Evolutionary conservation across 2,329 filamentous ascomycete species (phyloP).

Genomic region (Fusarium napiforme): DNA sequence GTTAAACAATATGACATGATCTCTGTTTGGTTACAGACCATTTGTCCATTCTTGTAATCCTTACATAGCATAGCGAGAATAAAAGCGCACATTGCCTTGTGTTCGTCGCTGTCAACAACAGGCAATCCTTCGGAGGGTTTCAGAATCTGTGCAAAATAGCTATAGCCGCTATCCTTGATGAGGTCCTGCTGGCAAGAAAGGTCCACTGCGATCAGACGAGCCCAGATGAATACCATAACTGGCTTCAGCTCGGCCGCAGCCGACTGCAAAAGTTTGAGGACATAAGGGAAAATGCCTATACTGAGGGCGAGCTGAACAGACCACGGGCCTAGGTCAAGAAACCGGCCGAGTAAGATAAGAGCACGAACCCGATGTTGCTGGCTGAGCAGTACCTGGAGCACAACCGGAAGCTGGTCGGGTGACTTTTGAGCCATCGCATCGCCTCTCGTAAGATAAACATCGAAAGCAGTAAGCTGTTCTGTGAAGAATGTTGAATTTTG

Average conservation of each 20-base stretch:
- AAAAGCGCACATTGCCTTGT: conserved; percentile 99
- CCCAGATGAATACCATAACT: conserved; percentile 99
- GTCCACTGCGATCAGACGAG: conserved; percentile 93
- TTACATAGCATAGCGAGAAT: conserved; percentile 98
- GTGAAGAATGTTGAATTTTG: conserved; percentile 96
- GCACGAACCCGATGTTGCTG: conserved; percentile 94
- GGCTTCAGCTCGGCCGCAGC: conserved; percentile 94
- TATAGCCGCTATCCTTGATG: conserved; percentile 95
- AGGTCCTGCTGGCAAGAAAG: conserved; percentile 92
- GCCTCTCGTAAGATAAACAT: conserved; percentile 89
- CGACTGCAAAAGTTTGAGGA: conserved; percentile 95
- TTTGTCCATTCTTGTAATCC: conserved; percentile 89
- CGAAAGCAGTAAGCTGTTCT: conserved; percentile 95
- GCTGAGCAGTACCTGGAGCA: conserved; percentile 93
- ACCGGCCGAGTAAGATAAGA: conserved; percentile 89
- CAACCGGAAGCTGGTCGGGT: conserved; percentile 94
- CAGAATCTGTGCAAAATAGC: conserved; percentile 94
- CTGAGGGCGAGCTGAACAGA: conserved; percentile 97
- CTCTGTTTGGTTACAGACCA: conserved; percentile 89
- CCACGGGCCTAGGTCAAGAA: conserved; percentile 96
- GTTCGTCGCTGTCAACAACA: conserved; percentile 88
- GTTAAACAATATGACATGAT: conserved; percentile 88
- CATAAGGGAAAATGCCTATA: conserved; percentile 98
- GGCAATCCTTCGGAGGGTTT: conserved; percentile 86
- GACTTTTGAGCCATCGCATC: conserved; percentile 84